phyloP scores from a whole-genome alignment of 2,329 filamentous ascomycete species.

The Colletotrichum falcatum region DNA sequence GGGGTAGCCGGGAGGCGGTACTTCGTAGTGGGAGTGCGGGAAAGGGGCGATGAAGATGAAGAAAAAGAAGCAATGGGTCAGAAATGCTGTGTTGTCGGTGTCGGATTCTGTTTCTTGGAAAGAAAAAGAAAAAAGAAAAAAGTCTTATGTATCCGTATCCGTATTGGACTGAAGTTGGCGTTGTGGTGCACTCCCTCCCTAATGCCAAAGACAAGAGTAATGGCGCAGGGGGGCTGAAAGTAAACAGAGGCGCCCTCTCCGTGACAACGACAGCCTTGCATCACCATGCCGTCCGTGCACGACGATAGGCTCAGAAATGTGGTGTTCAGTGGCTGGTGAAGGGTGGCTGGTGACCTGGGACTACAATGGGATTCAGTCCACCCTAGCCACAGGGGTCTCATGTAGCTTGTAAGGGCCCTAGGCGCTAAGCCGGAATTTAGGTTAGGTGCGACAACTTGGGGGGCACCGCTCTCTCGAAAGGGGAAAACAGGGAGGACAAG shows the following conservation, averaged over 20 bases:
- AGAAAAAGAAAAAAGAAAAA: not conserved
- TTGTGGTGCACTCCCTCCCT: slow-evolving; percentile 21
- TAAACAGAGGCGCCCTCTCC: slow-evolving; percentile 41
- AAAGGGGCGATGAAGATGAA: slow-evolving; percentile 13
- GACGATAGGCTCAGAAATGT: slow-evolving; percentile 6
- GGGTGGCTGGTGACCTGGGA: slow-evolving; percentile 39
- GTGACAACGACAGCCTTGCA: slow-evolving; percentile 47
- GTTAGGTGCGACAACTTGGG: slow-evolving; percentile 36
- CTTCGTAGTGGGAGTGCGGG: not conserved
- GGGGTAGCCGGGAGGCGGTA: slow-evolving; percentile 21
- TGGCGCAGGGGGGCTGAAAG: slow-evolving; percentile 23
- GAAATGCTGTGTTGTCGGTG: not conserved
- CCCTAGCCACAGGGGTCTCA: slow-evolving; percentile 36
- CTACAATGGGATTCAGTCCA: slow-evolving; percentile 23
- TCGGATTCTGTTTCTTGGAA: not conserved
- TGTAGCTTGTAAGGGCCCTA: slow-evolving; percentile 35
- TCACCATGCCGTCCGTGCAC: slow-evolving; percentile 14
- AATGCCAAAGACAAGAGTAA: slow-evolving; percentile 22
- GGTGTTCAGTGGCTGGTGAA: slow-evolving; percentile 24
- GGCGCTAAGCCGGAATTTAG: slow-evolving; percentile 38
- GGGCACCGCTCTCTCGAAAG: slow-evolving; percentile 26
- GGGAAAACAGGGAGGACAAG: slow-evolving; percentile 33
- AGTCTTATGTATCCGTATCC: no score
- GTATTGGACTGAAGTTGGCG: slow-evolving; percentile 7
- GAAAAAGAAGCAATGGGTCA: slow-evolving; percentile 16